Base-by-base conservation (phyloP, 2,329 filamentous ascomycete species). In the Ceratocystis variospora region DNA sequence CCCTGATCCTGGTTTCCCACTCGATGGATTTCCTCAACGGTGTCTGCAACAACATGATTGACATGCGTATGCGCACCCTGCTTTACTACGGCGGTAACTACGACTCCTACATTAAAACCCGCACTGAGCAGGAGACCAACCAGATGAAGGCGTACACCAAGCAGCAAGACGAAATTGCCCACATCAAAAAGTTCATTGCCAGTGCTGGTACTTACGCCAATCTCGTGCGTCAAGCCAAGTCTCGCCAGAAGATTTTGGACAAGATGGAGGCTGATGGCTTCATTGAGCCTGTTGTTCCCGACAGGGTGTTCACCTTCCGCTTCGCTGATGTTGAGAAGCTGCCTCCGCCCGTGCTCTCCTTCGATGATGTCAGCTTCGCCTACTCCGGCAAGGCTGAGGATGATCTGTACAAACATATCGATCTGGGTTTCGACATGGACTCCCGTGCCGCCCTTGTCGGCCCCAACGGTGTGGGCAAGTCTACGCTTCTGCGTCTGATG, bases 181-280 rank as follows among this genome's bases (percentile, higher is more conserved):
- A 99, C 82, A 99, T 99, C 83, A 97, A 99, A 83, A 96, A 97
- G 80, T 99, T 99, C 83, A 99, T 99, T 76, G 94, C 95, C 74
- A 96, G 93, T 69, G 94, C 94, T 67, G 94, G 95, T 92, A 99
- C 94, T 69, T 99, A 99, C 75, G 94, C 95, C 84, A 99, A 99
- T 82, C 83, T 99, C 81, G 94, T 99, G 75, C 85, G 90, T 77
- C 94, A 99, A 80, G 95, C 95, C 78, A 99, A 99, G 83, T 97
- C 94, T 55, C 87, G 94, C 70, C 94, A 99, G 79, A 99, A 99
- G 90, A 97, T 97, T 77, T 83, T 97, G 71, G 94, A 99, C 84
- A 99, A 99, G 87, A 99, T 99, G 94, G 93, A 97, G 83, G 94
- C 95, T 72, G 94, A 99, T 73, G 94, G 94, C 71, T 94, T 97